phyloP scores from a whole-genome alignment of 805 yeast genomes.

The Barnettozyma populi region DNA sequence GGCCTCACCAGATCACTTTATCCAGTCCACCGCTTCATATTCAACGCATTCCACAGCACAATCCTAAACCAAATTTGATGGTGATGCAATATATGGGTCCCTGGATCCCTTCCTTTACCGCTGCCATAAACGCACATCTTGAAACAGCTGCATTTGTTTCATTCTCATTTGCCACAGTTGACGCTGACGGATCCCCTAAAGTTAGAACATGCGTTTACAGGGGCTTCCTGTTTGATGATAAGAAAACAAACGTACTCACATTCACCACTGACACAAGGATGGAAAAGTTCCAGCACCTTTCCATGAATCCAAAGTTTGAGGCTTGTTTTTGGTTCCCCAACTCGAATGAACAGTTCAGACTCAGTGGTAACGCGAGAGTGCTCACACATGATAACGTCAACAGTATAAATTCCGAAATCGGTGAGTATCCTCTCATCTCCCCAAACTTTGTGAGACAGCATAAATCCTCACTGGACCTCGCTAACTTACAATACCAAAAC shows the following conservation, averaged over 20 bases:
- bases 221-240: constrained; percentile 70
- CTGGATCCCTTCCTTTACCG: constrained; percentile 66
- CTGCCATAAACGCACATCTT: constrained; percentile 44
- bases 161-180: constrained; percentile 68
- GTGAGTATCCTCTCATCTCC: constrained; percentile 27
- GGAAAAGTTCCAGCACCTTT: constrained; percentile 49
- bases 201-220: constrained; percentile 68
- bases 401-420: constrained; percentile 14
- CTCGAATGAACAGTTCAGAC: constrained; percentile 62
- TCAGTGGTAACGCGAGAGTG: constrained; percentile 58
- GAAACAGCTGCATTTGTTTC: constrained; percentile 45
- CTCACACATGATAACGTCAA: constrained; percentile 26
- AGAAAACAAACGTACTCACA: constrained; percentile 58
- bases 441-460: constrained; percentile 21
- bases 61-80: background rate
- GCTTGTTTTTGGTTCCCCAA: constrained; percentile 69
- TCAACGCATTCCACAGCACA: background rate
- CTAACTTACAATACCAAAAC: constrained; percentile 4
- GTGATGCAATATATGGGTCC: constrained; percentile 52
- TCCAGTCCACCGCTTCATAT: background rate
- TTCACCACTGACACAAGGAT: constrained; percentile 71
- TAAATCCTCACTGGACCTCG: constrained; percentile 21
- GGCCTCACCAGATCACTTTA: background rate
- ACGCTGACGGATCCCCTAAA: constrained; percentile 46
- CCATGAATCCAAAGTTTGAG: constrained; percentile 52